Evolutionary conservation across 768 basidiomycete species (phyloP).

Genomic region (Leccinellum rugosiceps): DNA sequence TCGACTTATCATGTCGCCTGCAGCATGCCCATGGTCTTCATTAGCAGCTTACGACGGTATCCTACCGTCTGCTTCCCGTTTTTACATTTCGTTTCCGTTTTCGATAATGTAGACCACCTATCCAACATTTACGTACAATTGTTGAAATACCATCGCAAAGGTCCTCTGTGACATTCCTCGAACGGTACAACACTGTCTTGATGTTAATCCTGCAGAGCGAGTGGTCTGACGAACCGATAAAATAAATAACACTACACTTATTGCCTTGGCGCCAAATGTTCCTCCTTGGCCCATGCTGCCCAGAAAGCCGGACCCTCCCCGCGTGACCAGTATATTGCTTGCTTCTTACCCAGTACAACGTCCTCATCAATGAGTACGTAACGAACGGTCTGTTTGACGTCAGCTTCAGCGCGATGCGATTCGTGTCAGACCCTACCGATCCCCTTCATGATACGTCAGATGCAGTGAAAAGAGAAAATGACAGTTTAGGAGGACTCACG

Average conservation of each 20-base stretch:
- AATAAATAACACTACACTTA: conserved; percentile 1
- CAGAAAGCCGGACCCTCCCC: conserved; percentile 68
- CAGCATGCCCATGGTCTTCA: conserved; percentile 6
- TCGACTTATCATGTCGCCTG: conserved; percentile 4
- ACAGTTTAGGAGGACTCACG: conserved; percentile 51
- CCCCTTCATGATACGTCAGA: conserved; percentile 40
- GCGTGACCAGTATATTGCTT: conserved; percentile 73
- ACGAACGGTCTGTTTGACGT: conserved; percentile 54
- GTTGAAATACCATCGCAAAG: conserved; percentile 25
- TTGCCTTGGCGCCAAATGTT: conserved; percentile 31
- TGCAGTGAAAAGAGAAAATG: not conserved
- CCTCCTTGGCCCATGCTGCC: conserved; percentile 74
- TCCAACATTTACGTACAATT: conserved; percentile 26
- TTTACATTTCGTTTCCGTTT: conserved; percentile 10
- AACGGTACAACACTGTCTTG: not conserved
- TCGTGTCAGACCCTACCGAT: conserved; percentile 47
- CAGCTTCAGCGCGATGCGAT: conserved; percentile 3
- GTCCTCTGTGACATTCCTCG: not conserved
- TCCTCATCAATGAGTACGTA: conserved; percentile 79
- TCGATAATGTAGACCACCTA: conserved; percentile 31
- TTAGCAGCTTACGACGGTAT: conserved; percentile 7
- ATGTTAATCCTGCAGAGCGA: not conserved
- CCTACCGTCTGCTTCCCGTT: conserved; percentile 4
- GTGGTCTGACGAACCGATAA: not conserved
- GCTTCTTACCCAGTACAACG: conserved; percentile 59